Evolutionary conservation across 495 filamentous ascomycete genomes (phyloP).

Genomic region (Beverwykella pulmonaria): DNA sequence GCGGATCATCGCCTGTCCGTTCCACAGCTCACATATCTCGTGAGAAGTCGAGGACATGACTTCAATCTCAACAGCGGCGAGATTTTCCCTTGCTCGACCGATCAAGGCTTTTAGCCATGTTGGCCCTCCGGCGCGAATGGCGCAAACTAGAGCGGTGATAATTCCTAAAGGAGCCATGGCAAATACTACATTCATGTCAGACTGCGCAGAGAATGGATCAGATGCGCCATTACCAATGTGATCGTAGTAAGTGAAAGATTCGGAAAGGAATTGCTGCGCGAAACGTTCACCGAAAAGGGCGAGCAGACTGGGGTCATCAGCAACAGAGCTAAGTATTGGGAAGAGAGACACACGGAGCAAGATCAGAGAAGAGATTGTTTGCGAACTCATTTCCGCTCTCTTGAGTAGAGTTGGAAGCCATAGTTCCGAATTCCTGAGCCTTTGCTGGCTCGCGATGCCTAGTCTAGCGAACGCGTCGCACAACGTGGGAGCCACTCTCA

Average conservation of each 20-base stretch:
- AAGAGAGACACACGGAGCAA: slow-evolving; percentile 41
- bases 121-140: slow-evolving; percentile 23
- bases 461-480: too few relatives aligned
- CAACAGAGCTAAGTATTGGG: not conserved
- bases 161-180: slow-evolving; percentile 29
- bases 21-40: slow-evolving; percentile 44
- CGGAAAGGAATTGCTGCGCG: slow-evolving; percentile 25
- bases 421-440: too few relatives aligned
- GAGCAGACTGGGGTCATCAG: too few relatives aligned
- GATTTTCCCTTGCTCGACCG: slow-evolving; percentile 40
- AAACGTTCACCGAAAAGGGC: slow-evolving; percentile 28
- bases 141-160: slow-evolving; percentile 17
- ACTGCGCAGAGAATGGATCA: too few relatives aligned
- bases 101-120: slow-evolving; percentile 24
- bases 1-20: slow-evolving; percentile 29
- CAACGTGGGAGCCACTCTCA: too few relatives aligned
- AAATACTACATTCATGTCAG: too few relatives aligned
- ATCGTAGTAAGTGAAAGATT: slow-evolving; percentile 7
- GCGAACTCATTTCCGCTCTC: too few relatives aligned
- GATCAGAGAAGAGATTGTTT: slow-evolving; percentile 42
- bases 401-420: too few relatives aligned
- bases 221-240: too few relatives aligned
- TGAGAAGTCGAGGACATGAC: slow-evolving; percentile 42
- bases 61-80: slow-evolving; percentile 39
- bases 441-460: too few relatives aligned